Evolutionary conservation across 2,329 filamentous ascomycete species (phyloP).

Genomic region (Ceratocystis harringtonii): DNA sequence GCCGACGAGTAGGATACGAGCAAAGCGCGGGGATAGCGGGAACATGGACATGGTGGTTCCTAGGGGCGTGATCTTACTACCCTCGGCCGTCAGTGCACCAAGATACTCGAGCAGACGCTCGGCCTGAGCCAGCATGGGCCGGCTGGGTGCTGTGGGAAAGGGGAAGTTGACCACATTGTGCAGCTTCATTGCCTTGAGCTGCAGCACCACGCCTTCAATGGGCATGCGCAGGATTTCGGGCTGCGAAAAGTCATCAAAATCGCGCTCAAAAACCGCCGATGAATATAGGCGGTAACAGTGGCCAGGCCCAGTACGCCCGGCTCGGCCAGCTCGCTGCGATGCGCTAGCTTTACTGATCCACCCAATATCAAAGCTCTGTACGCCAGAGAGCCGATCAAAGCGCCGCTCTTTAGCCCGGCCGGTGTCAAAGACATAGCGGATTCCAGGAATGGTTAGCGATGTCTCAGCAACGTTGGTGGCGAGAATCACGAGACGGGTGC

Average conservation of each 20-base stretch:
- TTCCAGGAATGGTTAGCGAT: slow-evolving; percentile 87
- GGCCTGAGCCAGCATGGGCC: slow-evolving; percentile 59
- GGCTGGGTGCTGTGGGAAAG: slow-evolving; percentile 80
- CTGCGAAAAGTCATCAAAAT: slow-evolving; percentile 71
- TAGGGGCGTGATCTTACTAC: slow-evolving; percentile 56
- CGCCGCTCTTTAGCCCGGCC: slow-evolving; percentile 84
- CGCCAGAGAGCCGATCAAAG: slow-evolving; percentile 74
- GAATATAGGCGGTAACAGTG: slow-evolving; percentile 94
- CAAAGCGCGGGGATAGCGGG: slow-evolving; percentile 77
- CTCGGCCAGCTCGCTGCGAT: slow-evolving; percentile 79
- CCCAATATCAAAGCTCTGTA: slow-evolving; percentile 86
- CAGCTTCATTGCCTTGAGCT: slow-evolving; percentile 88
- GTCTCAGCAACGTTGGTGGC: slow-evolving; percentile 97
- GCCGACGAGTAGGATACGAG: slow-evolving; percentile 81
- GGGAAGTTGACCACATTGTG: slow-evolving; percentile 87
- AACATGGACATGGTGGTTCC: slow-evolving; percentile 77
- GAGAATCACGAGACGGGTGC: slow-evolving; percentile 70
- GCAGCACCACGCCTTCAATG: slow-evolving; percentile 80
- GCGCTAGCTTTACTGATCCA: slow-evolving; percentile 98
- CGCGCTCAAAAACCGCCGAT: slow-evolving; percentile 80
- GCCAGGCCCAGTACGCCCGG: slow-evolving; percentile 84
- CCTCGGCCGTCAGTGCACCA: slow-evolving; percentile 56
- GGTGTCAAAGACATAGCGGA: slow-evolving; percentile 90
- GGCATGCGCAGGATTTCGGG: slow-evolving; percentile 85
- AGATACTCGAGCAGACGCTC: slow-evolving; percentile 79